Evolutionary conservation across 129 eudicot genomes (phyloP), one percentile per base, ranked within the genome.

Genomic region (Saposhnikovia divaricata): DNA sequence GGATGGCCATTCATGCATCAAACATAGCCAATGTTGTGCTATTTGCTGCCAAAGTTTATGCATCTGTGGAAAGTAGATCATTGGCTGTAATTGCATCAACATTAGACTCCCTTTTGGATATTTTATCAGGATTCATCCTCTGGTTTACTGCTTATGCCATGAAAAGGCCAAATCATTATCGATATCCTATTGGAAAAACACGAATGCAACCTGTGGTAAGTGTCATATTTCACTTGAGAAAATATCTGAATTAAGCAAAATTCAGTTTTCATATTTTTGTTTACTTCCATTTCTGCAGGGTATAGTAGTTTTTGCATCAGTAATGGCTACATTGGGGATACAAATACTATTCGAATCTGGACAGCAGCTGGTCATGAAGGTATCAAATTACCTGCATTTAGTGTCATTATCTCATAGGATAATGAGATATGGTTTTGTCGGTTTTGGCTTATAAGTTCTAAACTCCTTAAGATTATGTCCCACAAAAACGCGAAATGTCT

Each of bases 141-240:
- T 83, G 86, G 86, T 83, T 83, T 28, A 83, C 86, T 61, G 34
- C 86, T 76, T 46, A 79, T 79, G 83, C 86, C 69, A 83, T 83
- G 86, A 79, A 75, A 68, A 79, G 14, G 4, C 83, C 86, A 11
- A 83, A 83, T 72, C 86, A 74, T 5, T 83, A 83, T 43, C 75
- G 53, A 46, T 83, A 83, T 77, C 86, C 86, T 13, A 76, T 83
- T 50, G 86, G 86, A 68, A 83, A 83, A 82, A 83, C 80, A 27
- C 70, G 86, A 72, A 83, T 83, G 86, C 86, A 83, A 25, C 80
- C 86, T 21, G 83, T 83, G 77, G 86, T 83, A 66, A 53, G 86
- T 61, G 23, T 28, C 21, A 9, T n/a, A n/a, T 44, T 59, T 25
- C 4, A 4, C 37, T 28, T 27, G 21, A 66, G 8, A 13, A 13